Evolutionary conservation across 2,329 filamentous ascomycete species (phyloP), one percentile per base, ranked within the genome.

Genomic region (Penicillium sp.): DNA sequence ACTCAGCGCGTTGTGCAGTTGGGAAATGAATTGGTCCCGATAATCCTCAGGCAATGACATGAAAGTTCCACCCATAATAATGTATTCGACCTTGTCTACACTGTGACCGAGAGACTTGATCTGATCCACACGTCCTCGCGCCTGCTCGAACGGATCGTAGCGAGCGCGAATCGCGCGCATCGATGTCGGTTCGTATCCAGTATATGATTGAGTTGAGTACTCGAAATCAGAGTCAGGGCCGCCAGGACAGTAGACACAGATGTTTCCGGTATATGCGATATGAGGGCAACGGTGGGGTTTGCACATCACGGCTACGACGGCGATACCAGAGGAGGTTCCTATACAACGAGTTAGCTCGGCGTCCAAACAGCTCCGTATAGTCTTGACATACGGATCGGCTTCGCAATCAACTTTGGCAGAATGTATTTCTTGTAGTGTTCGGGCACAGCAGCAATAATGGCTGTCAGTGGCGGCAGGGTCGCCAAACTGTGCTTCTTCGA

Each of bases 341-440:
- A 59, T n/a, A 46, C 29, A 54, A 64, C 18, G 28, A 21, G 38
- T 66, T 57, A 66, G 50, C 42, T 26, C 42, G 13, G 42, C 18
- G 8, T 29, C 21, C 16, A 13, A n/a, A 1, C 31, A 2, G 15
- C n/a, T 44, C n/a, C 16, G 18, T 12, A 44, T 2, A 24, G 7
- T 3, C 1, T 24, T 9, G 24, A 77, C 81, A 65, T 81, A 88
- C 89, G 83, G 54, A 99, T 97, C 1, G 94, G 94, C 75, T 99
- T 99, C 24, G 95, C 94, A 64, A 99, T 91, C 57, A 99, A 79
- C 75, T 96, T 96, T 18, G 92, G 94, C 57, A 97, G 76, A 56
- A 99, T 96, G 67, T 97, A 97, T 77, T 97, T 99, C 80, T 97
- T 99, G 78, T 97, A 96, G 72, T 97, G 92, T 71, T 99, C 94